Evolutionary conservation across 768 basidiomycete genomes (phyloP).

Genomic region (Phylloporus sp.): DNA sequence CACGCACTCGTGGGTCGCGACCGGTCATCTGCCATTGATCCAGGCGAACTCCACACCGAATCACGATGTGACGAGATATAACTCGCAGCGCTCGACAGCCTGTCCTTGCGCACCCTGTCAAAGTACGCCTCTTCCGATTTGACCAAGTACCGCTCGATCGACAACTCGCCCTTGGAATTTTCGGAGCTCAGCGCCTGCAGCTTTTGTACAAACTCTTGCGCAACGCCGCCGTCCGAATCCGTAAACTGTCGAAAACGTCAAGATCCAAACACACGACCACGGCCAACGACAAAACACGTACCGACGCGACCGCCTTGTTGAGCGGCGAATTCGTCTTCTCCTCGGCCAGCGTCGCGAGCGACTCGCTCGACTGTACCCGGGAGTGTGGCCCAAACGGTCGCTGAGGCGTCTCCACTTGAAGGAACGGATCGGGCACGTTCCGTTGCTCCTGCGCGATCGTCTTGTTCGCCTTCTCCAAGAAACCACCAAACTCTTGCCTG

Average conservation of each 20-base stretch:
- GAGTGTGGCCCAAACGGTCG: constrained; percentile 80
- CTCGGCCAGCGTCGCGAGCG: constrained; percentile 86
- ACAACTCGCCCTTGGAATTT: constrained; percentile 87
- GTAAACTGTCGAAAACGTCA: constrained; percentile 59
- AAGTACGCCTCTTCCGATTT: constrained; percentile 96
- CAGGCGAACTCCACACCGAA: constrained; percentile 72
- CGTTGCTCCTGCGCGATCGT: constrained; percentile 77
- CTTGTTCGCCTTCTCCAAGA: constrained; percentile 80
- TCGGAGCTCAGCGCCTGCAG: constrained; percentile 72
- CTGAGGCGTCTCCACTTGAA: constrained; percentile 55
- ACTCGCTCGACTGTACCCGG: constrained; percentile 80
- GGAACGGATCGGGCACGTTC: constrained; percentile 80
- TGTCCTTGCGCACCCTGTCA: constrained; percentile 83
- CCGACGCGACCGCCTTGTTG: constrained; percentile 89
- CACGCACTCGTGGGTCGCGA: constrained; percentile 74
- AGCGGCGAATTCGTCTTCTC: constrained; percentile 88
- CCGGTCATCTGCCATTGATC: constrained; percentile 45
- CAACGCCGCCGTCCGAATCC: constrained; percentile 88
- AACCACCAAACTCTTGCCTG: constrained; percentile 59
- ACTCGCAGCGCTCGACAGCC: constrained; percentile 77
- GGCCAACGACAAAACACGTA: constrained; percentile 31
- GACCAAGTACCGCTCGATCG: constrained; percentile 84
- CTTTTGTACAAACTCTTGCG: constrained; percentile 83
- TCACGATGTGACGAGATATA: constrained; percentile 74
- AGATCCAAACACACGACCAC: not conserved